Base-by-base conservation (phyloP, 208 protist genomes). In the Acanthamoeba quina region DNA sequence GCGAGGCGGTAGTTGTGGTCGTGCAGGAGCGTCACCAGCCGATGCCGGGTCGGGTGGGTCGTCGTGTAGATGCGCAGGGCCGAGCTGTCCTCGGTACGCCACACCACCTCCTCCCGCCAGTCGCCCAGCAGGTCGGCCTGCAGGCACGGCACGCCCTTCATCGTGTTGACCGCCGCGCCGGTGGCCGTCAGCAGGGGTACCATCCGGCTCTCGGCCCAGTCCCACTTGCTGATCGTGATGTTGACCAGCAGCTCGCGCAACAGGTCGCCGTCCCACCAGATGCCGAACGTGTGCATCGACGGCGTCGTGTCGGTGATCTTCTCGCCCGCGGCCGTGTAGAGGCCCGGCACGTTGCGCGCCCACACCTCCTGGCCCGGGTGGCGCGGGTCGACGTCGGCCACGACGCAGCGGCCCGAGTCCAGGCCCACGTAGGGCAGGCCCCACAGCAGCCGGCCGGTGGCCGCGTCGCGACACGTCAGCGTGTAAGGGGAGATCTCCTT, bases 181-280 rank as follows among this genome's bases (percentile, higher is more conserved):
- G 1, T 13, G n/a, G 37, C 70, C 34, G 70, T 78, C 70, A 78
- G 15, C 17, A 78, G n/a, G 7, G 10, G 31, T 47, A 41, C 34
- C 19, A 11, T 0, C 37, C 24, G 70, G 31, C 13, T 29, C 17
- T 47, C 31, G 15, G 3, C 37, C 7, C 24, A 47, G 34, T 78
- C 70, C 70, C 70, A 78, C 34, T 78, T 52, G 70, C 24, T n/a
- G 70, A 78, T 78, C 17, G 6, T 49, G 4, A 47, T 78, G 70
- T 47, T 49, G 37, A 52, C 34, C 31, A 78, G 34, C 70, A 19
- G 70, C 70, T 78, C 70, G 19, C 37, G 70, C 13, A 78, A 24
- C 70, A 78, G 34, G 70, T 78, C 70, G 70, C 70, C 70, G 70
- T 78, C 70, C 70, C 70, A 52, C 70, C 70, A 78, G 70, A 78